Conservation (phyloP, 441 rosid genomes). For the Sinapis alba region DNA sequence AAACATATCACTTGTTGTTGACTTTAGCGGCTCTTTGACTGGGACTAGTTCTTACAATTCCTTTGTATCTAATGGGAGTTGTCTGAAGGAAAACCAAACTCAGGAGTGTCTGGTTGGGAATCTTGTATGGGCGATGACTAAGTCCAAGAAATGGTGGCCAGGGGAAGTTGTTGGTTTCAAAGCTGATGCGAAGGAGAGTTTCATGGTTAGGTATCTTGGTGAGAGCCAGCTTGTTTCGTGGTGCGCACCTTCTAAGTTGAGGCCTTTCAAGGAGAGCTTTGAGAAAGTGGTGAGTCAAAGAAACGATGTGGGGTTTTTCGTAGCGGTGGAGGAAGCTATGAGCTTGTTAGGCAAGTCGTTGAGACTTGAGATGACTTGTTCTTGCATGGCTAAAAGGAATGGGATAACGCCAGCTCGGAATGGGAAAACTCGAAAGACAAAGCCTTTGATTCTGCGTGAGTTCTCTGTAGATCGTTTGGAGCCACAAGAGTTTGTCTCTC, state of each 20-base stretch:
- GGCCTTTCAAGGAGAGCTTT: slow-evolving; percentile 66
- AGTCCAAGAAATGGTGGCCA: slow-evolving; percentile 83
- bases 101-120: slow-evolving; percentile 56
- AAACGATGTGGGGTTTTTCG: slow-evolving; percentile 51
- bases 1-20: slow-evolving; percentile 75
- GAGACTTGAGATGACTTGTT: slow-evolving; percentile 60
- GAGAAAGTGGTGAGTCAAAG: slow-evolving; percentile 46
- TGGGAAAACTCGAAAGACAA: slow-evolving; percentile 28
- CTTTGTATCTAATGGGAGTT: slow-evolving; percentile 29
- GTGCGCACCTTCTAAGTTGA: slow-evolving; percentile 56
- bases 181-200: slow-evolving; percentile 45
- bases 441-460: slow-evolving; percentile 48
- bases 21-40: slow-evolving; percentile 50
- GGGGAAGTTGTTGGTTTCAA: slow-evolving; percentile 61
- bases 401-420: slow-evolving; percentile 22
- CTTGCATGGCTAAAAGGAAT: slow-evolving; percentile 43
- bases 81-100: slow-evolving; percentile 32
- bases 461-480: slow-evolving; percentile 51
- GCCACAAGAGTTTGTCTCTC: slow-evolving; percentile 54
- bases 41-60: slow-evolving; percentile 21
- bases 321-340: slow-evolving; percentile 69
- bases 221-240: slow-evolving; percentile 57
- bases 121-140: slow-evolving; percentile 74
- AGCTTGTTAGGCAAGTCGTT: slow-evolving; percentile 60
- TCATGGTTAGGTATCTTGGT: slow-evolving; percentile 59